phyloP scores from a whole-genome alignment of 805 yeast species.

The Candida lessepsii region DNA sequence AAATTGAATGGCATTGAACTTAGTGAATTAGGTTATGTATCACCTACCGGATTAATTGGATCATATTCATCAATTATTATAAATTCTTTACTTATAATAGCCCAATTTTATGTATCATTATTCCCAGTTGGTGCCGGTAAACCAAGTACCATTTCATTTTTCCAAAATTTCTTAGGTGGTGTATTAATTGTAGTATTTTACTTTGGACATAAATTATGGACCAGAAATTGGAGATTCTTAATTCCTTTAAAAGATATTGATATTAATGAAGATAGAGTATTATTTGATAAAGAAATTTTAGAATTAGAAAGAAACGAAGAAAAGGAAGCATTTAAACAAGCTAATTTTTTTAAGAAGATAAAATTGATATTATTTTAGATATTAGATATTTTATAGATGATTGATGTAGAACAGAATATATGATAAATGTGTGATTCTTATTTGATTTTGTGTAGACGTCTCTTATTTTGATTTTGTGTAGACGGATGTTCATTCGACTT shows the following conservation, averaged over 20 bases:
- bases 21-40: slow-evolving; percentile 32
- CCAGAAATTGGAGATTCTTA: slow-evolving; percentile 29
- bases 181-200: slow-evolving; percentile 31
- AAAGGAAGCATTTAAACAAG: slow-evolving; percentile 17
- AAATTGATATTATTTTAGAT: slow-evolving; percentile 6
- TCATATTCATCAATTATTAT: slow-evolving; percentile 34
- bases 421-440: too few relatives aligned
- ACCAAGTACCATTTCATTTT: slow-evolving; percentile 29
- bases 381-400: background rate
- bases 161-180: slow-evolving; percentile 35
- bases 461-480: too few relatives aligned
- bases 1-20: slow-evolving; percentile 26
- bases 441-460: too few relatives aligned
- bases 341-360: slow-evolving; percentile 20
- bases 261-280: slow-evolving; percentile 27
- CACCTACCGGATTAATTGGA: slow-evolving; percentile 42
- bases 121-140: slow-evolving; percentile 33
- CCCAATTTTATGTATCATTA: slow-evolving; percentile 46
- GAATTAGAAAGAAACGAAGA: slow-evolving; percentile 29
- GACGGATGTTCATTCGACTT: too few relatives aligned
- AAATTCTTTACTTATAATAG: slow-evolving; percentile 35
- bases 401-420: too few relatives aligned
- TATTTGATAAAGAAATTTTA: slow-evolving; percentile 36
- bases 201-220: slow-evolving; percentile 31
- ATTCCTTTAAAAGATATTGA: slow-evolving; percentile 31